Base-by-base conservation (phyloP, 140 eudicot genomes). In the Ambrosia hybrid region DNA sequence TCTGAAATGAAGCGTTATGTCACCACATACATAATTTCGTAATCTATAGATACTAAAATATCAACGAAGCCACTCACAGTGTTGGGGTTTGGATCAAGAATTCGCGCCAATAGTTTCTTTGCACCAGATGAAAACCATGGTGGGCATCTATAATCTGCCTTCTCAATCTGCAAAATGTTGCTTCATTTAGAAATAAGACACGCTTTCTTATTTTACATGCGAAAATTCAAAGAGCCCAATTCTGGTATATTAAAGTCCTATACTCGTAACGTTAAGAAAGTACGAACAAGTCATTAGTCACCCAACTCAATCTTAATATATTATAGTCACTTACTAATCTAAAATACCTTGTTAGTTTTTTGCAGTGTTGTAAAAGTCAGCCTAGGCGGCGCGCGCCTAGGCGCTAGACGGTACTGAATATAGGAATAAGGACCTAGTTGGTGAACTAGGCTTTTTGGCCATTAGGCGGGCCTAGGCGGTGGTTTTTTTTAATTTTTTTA, bases 21-120 rank as follows among this genome's bases (percentile, higher is more conserved):
- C 67, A 65, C 30, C 30, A 65, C 58, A 74, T 36, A 74, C 6
- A 12, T 0, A 41, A 60, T 16, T 51, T 70, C 71, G 60, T 61
- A 8, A 51, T 70, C 4, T 13, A n/a, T 26, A 61, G 5, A 53
- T 30, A 55, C 17, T 65, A 48, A 51, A 65, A 45, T n/a, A 37
- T 17, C 55, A 37, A 30, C 52, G 17, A 43, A 41, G 49, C 69
- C 74, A 78, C 98, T 92, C 79, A 89, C 96, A 33, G 88, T 92
- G 61, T 66, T 51, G 6, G 96, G 96, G 71, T 89, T 84, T 21
- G 98, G 98, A 75, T 87, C 90, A 61, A 92, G 89, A 73, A 92
- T 87, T 21, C 84, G 81, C 78, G 78, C 75, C 59, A 92, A 87
- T 30, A 92, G 72, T 64, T 80, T 84, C 81, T 73, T 87, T 41